Evolutionary conservation across 2,329 filamentous ascomycete genomes (phyloP), one percentile per base, ranked within the genome.

Genomic region (Exophiala xenobiotica): DNA sequence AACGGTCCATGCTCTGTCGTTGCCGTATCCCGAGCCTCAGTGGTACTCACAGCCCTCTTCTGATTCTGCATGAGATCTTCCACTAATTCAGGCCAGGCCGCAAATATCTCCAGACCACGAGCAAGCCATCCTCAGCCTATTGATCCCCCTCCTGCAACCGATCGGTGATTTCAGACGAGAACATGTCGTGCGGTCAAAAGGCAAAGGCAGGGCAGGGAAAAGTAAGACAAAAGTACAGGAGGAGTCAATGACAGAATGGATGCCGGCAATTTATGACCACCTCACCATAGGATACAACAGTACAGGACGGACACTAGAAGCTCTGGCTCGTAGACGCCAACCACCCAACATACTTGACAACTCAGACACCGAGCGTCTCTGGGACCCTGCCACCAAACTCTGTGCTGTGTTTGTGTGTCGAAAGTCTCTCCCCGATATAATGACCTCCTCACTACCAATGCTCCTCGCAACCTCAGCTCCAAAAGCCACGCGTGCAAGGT

Each of bases 261-360:
- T 57, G 38, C 62, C 67, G 5, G 58, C 59, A 19, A 60, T 75
- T 8, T 48, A 53, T 11, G 59, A 61, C 11, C 61, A 71, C 51
- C 43, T 77, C 29, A 70, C 73, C 19, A 53, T 75, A 18, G 74
- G 74, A 37, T 64, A 75, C 44, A 76, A 76, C 60, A 70, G 63
- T 56, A 69, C 73, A 18, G 73, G 68, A 7, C 70, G 70, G 8
- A 67, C 71, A 49, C 65, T 77, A 5, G 68, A 75, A 49, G 49
- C 58, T 11, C 60, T 70, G 3, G 70, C 71, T 3, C 41, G 50
- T n/a, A 16, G 14, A 22, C 40, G 39, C 9, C 49, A 46, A 43
- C 54, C 54, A 4, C 42, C 41, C 14, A 41, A 37, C 11, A 47
- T 48, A 35, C 38, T 26, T 16, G 45, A 46, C n/a, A 42, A 39